Evolutionary conservation across 1,284 basidiomycete genomes (phyloP).

Genomic region (Golubevia pallescens): DNA sequence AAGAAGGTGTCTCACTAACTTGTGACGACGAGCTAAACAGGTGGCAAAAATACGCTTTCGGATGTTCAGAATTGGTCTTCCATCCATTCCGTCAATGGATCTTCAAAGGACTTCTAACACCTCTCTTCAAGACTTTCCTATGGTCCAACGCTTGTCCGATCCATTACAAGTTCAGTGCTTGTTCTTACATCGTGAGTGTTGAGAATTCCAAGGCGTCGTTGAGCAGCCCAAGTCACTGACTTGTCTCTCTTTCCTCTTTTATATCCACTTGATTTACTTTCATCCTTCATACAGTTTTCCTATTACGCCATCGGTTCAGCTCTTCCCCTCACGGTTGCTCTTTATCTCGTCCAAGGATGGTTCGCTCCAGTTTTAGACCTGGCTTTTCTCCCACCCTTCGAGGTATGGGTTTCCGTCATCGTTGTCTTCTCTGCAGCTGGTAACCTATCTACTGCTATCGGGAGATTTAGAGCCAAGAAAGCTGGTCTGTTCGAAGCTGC

Average conservation of each 20-base stretch:
- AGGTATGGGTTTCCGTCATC: conserved; percentile 27
- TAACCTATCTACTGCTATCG: conserved; percentile 16
- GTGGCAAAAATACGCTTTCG: conserved; percentile 45
- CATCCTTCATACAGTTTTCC: neutral
- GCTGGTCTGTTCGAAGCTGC: conserved; percentile 7
- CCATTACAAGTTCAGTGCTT: conserved; percentile 32
- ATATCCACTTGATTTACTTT: neutral
- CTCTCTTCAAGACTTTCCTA: conserved; percentile 29
- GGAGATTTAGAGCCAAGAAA: conserved; percentile 18
- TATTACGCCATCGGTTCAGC: conserved; percentile 38
- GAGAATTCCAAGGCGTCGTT: no score
- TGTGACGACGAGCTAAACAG: conserved; percentile 41
- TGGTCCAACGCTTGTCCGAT: neutral
- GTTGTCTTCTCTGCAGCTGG: conserved; percentile 24
- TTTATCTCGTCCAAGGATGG: conserved; percentile 29
- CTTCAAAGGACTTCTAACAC: conserved; percentile 20
- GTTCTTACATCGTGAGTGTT: conserved; percentile 42
- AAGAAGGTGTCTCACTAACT: conserved; percentile 42
- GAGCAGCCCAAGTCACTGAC: no score
- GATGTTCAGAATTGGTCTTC: conserved; percentile 38
- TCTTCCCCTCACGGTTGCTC: conserved; percentile 14
- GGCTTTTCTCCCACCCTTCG: conserved; percentile 25
- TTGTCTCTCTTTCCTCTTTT: neutral
- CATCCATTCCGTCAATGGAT: conserved; percentile 29
- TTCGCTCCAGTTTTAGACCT: conserved; percentile 23